phyloP scores from a whole-genome alignment of 2,329 filamentous ascomycete species.

The Spiromastix sp. region DNA sequence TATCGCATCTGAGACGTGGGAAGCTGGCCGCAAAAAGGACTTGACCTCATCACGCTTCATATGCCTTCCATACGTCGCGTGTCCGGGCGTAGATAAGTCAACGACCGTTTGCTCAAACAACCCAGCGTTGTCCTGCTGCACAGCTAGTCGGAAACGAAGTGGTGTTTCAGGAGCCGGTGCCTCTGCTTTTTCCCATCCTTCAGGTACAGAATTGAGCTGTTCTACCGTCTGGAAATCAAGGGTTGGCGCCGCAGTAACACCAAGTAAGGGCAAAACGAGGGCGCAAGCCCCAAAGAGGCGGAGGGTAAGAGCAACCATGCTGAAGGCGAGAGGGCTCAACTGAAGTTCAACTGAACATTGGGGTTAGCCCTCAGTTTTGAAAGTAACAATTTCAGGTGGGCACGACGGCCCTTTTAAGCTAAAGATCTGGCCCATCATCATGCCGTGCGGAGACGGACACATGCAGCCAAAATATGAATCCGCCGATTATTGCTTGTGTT shows the following conservation, averaged over 20 bases:
- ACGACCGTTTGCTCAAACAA: slow-evolving; percentile 50
- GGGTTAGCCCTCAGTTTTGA: too few relatives aligned
- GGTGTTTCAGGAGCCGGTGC: slow-evolving; percentile 24
- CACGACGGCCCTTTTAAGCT: too few relatives aligned
- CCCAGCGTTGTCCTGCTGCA: slow-evolving; percentile 38
- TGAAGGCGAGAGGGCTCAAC: neutral
- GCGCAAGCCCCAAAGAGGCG: neutral
- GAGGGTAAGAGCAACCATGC: neutral
- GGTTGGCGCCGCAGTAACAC: neutral
- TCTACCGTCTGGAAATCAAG: slow-evolving; percentile 19
- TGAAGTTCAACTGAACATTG: too few relatives aligned
- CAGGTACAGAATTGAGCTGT: slow-evolving; percentile 19
- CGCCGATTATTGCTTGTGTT: too few relatives aligned
- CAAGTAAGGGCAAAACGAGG: neutral
- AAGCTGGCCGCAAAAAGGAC: slow-evolving; percentile 41
- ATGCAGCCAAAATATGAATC: too few relatives aligned
- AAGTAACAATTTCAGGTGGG: too few relatives aligned
- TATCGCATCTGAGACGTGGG: slow-evolving; percentile 39
- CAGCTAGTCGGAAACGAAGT: slow-evolving; percentile 40
- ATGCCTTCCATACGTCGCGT: slow-evolving; percentile 51
- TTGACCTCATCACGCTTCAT: slow-evolving; percentile 51
- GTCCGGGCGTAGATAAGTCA: slow-evolving; percentile 51
- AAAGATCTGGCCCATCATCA: too few relatives aligned
- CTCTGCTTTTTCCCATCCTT: slow-evolving; percentile 23
- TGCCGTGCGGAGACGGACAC: too few relatives aligned